A percentile compares a stretch with the other conserved stretches of the same genome.
phyloP scores from a whole-genome alignment of 2,329 filamentous ascomycete species.

The Lachnellula hyalina region DNA sequence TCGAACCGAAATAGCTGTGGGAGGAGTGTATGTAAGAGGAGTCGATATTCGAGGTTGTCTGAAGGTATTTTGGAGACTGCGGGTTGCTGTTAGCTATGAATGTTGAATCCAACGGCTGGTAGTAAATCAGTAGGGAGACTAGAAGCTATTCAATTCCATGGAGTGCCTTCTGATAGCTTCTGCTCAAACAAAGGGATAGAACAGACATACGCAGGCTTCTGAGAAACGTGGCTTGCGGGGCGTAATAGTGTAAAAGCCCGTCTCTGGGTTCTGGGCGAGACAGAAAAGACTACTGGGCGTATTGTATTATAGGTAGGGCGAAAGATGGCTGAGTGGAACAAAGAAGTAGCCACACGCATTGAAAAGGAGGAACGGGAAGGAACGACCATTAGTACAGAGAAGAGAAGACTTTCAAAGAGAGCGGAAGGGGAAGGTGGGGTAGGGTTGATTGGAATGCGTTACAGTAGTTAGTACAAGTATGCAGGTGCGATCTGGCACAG shows the following conservation, averaged over 20 bases:
- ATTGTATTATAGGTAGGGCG: conserved; percentile 19
- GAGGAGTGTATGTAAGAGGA: conserved; percentile 15
- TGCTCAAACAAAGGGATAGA: not conserved
- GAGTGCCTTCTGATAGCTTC: not conserved
- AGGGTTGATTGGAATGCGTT: not conserved
- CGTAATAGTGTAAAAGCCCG: conserved; percentile 18
- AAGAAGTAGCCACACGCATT: conserved; percentile 28
- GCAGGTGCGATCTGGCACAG: not conserved
- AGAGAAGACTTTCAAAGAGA: conserved; percentile 2
- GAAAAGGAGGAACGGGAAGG: conserved; percentile 14
- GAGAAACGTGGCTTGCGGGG: conserved; percentile 8
- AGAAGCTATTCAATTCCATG: not conserved
- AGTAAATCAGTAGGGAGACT: not conserved
- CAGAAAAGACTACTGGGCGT: conserved; percentile 21
- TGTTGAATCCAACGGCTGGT: not conserved
- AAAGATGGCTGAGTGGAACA: conserved; percentile 13
- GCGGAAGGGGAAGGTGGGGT: conserved; percentile 6
- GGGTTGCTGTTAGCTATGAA: conserved; percentile 1
- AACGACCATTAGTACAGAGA: conserved; percentile 3
- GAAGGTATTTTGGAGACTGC: conserved; percentile 19
- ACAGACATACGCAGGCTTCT: conserved; percentile 13
- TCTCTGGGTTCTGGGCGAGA: conserved; percentile 20
- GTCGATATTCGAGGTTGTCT: conserved; percentile 21
- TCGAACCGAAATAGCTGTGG: conserved; percentile 34
- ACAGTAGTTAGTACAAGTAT: not conserved